phyloP scores from a whole-genome alignment of 345 rosid species.

The Rhodamnia argentea region DNA sequence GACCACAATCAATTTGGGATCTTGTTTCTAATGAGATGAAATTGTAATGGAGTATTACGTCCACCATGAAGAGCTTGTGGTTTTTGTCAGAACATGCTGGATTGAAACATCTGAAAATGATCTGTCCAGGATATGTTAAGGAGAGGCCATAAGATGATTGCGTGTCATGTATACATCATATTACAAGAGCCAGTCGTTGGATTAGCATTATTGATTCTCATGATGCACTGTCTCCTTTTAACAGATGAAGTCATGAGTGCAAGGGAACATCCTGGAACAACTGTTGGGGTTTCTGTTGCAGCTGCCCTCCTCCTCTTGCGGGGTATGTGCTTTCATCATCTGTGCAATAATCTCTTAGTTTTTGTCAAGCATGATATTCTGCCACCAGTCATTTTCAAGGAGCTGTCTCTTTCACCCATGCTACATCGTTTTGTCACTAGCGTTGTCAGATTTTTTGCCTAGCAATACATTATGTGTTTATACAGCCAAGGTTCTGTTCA shows the following conservation, averaged over 20 bases:
- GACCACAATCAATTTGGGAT: neutral
- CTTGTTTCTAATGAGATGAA: neutral
- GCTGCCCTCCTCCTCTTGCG: slow-evolving; percentile 61
- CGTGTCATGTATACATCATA: neutral
- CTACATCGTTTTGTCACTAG: neutral
- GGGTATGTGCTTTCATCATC: slow-evolving; percentile 22
- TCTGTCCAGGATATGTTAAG: neutral
- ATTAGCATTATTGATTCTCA: neutral
- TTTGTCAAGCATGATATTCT: neutral
- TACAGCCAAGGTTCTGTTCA: neutral
- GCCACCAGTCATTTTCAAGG: neutral
- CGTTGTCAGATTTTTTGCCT: neutral
- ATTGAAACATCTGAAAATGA: neutral
- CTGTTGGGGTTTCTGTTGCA: slow-evolving; percentile 52
- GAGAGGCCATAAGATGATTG: neutral
- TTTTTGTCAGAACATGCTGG: neutral
- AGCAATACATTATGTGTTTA: neutral
- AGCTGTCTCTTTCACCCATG: neutral
- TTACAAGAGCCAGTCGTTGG: neutral
- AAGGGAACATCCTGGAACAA: slow-evolving; percentile 63
- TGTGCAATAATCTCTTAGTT: neutral
- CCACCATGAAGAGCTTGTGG: neutral
- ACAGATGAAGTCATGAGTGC: slow-evolving; percentile 54
- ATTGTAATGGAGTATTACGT: neutral
- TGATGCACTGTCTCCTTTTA: neutral